Evolutionary conservation across 495 filamentous ascomycete genomes (phyloP).

Genomic region (Pyrenula aspistea): DNA sequence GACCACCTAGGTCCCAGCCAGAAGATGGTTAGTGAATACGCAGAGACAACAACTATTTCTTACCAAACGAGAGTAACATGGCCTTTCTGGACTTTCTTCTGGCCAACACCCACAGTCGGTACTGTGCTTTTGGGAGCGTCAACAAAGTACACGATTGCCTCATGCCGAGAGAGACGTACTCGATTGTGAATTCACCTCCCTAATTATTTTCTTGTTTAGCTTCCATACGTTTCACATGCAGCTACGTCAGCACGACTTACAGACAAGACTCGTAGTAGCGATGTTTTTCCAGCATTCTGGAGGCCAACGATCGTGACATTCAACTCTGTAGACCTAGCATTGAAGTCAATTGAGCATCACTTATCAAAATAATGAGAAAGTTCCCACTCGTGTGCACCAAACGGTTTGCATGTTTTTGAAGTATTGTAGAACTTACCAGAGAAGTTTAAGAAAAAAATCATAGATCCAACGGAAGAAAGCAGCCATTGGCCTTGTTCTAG

Average conservation of each 20-base stretch:
- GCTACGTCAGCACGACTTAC: slow-evolving; percentile 40
- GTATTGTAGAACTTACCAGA: slow-evolving; percentile 99
- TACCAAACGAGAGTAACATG: slow-evolving; percentile 98
- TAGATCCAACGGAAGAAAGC: slow-evolving; percentile 88
- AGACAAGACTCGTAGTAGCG: slow-evolving; percentile 82
- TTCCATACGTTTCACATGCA: neutral
- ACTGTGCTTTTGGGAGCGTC: slow-evolving; percentile 59
- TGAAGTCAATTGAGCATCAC: slow-evolving; percentile 11
- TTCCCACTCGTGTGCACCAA: no score
- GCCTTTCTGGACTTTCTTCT: slow-evolving; percentile 94
- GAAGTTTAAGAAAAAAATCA: slow-evolving; percentile 95
- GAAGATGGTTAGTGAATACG: slow-evolving; percentile 4
- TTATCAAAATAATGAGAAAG: no score
- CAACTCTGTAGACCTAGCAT: slow-evolving; percentile 88
- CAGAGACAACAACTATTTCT: slow-evolving; percentile 8
- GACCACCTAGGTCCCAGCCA: slow-evolving; percentile 93
- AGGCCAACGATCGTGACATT: slow-evolving; percentile 99
- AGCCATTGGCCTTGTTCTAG: no score
- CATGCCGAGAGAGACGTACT: slow-evolving; percentile 58
- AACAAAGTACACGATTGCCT: slow-evolving; percentile 23
- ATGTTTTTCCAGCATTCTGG: slow-evolving; percentile 98
- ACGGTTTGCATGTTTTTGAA: no score
- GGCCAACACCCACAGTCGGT: slow-evolving; percentile 97
- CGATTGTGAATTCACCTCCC: slow-evolving; percentile 97
- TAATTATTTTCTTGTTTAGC: slow-evolving; percentile 18